Evolutionary conservation across 495 filamentous ascomycete genomes (phyloP).

Genomic region (Paragyromitra xinjiangensis): DNA sequence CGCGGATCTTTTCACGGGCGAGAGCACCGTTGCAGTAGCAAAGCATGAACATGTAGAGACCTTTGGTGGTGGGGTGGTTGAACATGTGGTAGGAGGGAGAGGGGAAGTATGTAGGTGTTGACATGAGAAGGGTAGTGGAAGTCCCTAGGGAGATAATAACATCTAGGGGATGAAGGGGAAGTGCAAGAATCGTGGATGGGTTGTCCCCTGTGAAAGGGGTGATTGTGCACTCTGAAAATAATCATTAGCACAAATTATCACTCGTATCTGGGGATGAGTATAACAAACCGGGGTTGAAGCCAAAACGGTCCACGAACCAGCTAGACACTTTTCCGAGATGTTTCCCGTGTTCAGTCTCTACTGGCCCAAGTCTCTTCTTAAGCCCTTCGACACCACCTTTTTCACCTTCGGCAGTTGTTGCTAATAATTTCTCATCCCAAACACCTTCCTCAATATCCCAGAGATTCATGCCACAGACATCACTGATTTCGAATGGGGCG

Average conservation of each 20-base stretch:
- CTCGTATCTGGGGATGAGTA: slow-evolving; percentile 8
- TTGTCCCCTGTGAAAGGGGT: slow-evolving; percentile 95
- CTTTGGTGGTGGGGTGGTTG: slow-evolving; percentile 83
- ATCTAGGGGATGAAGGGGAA: slow-evolving; percentile 84
- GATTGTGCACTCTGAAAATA: slow-evolving; percentile 69
- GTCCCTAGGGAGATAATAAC: slow-evolving; percentile 95
- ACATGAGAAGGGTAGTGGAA: slow-evolving; percentile 96
- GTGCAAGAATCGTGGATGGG: slow-evolving; percentile 88
- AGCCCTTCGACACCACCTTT: slow-evolving; percentile 70
- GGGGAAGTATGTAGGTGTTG: slow-evolving; percentile 85
- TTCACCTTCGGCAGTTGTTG: slow-evolving; percentile 76
- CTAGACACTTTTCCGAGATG: slow-evolving; percentile 74
- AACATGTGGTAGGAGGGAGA: slow-evolving; percentile 89
- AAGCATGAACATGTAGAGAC: slow-evolving; percentile 97
- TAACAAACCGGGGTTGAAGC: slow-evolving; percentile 66
- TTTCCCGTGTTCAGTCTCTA: slow-evolving; percentile 80
- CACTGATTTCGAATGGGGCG: slow-evolving; percentile 90
- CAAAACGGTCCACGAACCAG: slow-evolving; percentile 81
- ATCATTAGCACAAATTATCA: slow-evolving; percentile 47
- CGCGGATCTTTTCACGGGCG: slow-evolving; percentile 86
- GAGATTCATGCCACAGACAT: slow-evolving; percentile 96
- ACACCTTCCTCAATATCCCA: slow-evolving; percentile 82
- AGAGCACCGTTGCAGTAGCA: slow-evolving; percentile 99
- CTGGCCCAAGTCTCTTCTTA: slow-evolving; percentile 78
- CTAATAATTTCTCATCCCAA: slow-evolving; percentile 78